Evolutionary conservation across 371 early-diverging fungal genomes (phyloP).

Genomic region (Massospora cicadina): DNA sequence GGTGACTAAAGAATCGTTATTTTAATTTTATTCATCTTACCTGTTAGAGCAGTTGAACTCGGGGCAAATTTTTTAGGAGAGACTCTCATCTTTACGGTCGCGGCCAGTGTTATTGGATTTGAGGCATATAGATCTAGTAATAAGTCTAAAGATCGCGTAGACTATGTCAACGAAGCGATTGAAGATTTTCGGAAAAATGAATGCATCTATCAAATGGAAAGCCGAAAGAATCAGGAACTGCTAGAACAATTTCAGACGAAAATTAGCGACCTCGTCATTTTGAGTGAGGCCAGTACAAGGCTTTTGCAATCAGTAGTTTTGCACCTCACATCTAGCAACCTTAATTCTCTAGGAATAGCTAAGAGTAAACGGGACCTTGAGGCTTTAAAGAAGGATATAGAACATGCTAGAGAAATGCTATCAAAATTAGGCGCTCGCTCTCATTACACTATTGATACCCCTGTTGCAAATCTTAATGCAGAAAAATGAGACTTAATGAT

Average conservation of each 20-base stretch:
- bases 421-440: not conserved
- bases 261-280: not conserved
- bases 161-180: conserved; percentile 9
- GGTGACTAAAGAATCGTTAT: conserved; percentile 15
- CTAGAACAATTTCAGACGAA: not conserved
- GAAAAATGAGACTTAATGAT: not conserved
- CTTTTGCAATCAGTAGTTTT: not conserved
- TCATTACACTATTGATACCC: not conserved
- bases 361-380: not conserved
- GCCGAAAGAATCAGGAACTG: not conserved
- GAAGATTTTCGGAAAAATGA: not conserved
- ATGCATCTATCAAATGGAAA: not conserved
- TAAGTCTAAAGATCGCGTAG: not conserved
- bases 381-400: not conserved
- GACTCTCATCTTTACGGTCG: conserved; percentile 70
- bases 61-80: conserved; percentile 80
- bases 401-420: not conserved
- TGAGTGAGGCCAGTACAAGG: not conserved
- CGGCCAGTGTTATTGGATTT: conserved; percentile 15
- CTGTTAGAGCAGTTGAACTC: conserved; percentile 55
- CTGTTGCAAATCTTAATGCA: not conserved
- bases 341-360: not conserved
- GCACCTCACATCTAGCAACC: not conserved
- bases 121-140: conserved; percentile 1
- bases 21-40: not conserved